Conservation (phyloP, 23 red algal species). For the Gracilariopsis chorda region DNA sequence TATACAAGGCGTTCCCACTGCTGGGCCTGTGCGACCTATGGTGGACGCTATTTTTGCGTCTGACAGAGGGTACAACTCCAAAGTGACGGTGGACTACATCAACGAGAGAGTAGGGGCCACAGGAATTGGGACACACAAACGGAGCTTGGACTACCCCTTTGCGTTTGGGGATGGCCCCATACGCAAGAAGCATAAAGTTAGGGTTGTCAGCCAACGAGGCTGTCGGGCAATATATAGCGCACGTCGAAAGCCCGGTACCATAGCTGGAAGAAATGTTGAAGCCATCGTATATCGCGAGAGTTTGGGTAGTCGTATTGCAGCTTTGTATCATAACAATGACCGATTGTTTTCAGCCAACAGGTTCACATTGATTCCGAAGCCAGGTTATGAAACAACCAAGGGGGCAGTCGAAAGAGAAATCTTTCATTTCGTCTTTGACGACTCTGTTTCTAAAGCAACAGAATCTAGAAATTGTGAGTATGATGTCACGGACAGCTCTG, state of each 20-base stretch:
- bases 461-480: background rate
- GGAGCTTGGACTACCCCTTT: conserved; percentile 1
- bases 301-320: background rate
- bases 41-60: background rate
- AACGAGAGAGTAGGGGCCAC: background rate
- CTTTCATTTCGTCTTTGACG: background rate
- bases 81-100: background rate
- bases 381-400: too few relatives aligned
- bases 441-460: background rate
- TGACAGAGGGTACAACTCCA: background rate
- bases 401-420: background rate
- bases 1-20: background rate
- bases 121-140: background rate
- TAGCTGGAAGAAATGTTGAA: background rate
- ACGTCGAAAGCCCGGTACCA: background rate
- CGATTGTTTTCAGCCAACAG: background rate
- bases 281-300: background rate
- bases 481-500: background rate
- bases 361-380: background rate
- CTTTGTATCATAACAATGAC: background rate
- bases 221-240: conserved; percentile 29
- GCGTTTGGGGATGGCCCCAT: conserved; percentile 15
- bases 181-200: background rate
- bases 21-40: background rate
- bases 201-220: background rate